Base-by-base conservation (phyloP, 1,139 yeast species). In the Wickerhamiella pararugosa region DNA sequence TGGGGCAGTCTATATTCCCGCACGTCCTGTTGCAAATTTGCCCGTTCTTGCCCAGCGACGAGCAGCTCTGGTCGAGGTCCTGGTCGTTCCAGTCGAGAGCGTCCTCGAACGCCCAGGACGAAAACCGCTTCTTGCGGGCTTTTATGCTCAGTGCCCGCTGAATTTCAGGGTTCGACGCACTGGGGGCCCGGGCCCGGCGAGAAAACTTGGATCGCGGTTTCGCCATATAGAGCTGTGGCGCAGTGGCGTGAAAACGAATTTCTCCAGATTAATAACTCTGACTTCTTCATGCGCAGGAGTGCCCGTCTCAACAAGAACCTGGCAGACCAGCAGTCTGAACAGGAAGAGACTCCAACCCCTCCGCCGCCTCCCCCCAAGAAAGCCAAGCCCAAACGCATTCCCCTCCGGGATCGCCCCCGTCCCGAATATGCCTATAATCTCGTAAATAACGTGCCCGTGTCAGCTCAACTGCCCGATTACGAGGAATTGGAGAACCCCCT, bases 371-470 rank as follows among this genome's bases (percentile, higher is more conserved):
- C 64, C 39, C 54, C 50, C 49, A 62, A 54, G 43, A 15, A 15
- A 15, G 21, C 21, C 21, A 48, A 43, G 9, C 44, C 48, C 8
- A 48, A 47, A 25, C 42, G 51, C 11, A 11, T 41, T 6, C 33
- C 45, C 6, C 58, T 54, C 27, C 59, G 37, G 59, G 63, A 60
- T 33, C 46, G 54, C 8, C 58, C 61, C 1, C 57, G 62, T 15
- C 58, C 71, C 32, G 70, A 66, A 28, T 66, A 82, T 43, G 90
- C 87, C 2, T 80, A 79, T 56, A 79, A 76, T 50, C 70, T 76
- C 6, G 64, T 77, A 3, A 73, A 78, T 34, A 77, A 74, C 1
- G 62, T 84, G n/a, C 95, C 95, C 0, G 70, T 83, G 5, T 75
- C 90, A 0, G 64, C 63, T 43, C 72, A 69, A 28, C 59, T 61